Evolutionary conservation across 495 filamentous ascomycete genomes (phyloP).

Genomic region (Immersiella caudata): DNA sequence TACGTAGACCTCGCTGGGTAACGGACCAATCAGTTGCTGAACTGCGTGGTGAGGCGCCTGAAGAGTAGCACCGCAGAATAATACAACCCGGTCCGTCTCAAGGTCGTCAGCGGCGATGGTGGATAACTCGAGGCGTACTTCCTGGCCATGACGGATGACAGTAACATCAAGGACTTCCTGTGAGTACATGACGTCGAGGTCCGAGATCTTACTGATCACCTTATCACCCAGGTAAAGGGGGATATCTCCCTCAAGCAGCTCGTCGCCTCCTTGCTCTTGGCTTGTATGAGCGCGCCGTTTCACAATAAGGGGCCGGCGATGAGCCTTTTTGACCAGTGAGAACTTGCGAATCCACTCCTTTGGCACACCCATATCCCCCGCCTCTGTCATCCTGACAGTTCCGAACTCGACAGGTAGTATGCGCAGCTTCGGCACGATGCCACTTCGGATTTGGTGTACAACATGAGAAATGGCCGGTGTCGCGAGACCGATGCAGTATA

Average conservation of each 20-base stretch:
- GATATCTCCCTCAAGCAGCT: slow-evolving; percentile 89
- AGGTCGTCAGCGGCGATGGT: slow-evolving; percentile 89
- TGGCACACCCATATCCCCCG: slow-evolving; percentile 94
- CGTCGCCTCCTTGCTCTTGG: slow-evolving; percentile 63
- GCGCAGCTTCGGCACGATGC: slow-evolving; percentile 73
- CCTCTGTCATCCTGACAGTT: slow-evolving; percentile 94
- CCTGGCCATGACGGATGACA: slow-evolving; percentile 81
- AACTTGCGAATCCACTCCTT: slow-evolving; percentile 95
- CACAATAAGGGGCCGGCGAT: slow-evolving; percentile 97
- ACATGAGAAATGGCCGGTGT: slow-evolving; percentile 87
- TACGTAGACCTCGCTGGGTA: slow-evolving; percentile 96
- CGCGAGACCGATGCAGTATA: slow-evolving; percentile 83
- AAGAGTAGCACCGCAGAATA: slow-evolving; percentile 92
- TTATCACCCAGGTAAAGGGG: slow-evolving; percentile 88
- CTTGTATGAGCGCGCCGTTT: slow-evolving; percentile 71
- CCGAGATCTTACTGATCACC: slow-evolving; percentile 87
- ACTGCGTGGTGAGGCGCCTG: slow-evolving; percentile 96
- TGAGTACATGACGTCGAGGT: slow-evolving; percentile 98
- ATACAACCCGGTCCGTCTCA: slow-evolving; percentile 87
- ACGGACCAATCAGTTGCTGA: slow-evolving; percentile 90
- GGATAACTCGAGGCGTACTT: slow-evolving; percentile 75
- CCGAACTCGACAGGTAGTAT: slow-evolving; percentile 95
- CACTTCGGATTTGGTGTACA: slow-evolving; percentile 78
- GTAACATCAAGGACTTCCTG: slow-evolving; percentile 82
- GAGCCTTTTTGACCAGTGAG: slow-evolving; percentile 80